Percentiles rank a stretch among this genome's conserved stretches.
These are phyloP conservation scores for Macrotyloma uniflorum DNA, from an alignment of 306 rosid genomes.

Conservation along the genomic window DNA sequence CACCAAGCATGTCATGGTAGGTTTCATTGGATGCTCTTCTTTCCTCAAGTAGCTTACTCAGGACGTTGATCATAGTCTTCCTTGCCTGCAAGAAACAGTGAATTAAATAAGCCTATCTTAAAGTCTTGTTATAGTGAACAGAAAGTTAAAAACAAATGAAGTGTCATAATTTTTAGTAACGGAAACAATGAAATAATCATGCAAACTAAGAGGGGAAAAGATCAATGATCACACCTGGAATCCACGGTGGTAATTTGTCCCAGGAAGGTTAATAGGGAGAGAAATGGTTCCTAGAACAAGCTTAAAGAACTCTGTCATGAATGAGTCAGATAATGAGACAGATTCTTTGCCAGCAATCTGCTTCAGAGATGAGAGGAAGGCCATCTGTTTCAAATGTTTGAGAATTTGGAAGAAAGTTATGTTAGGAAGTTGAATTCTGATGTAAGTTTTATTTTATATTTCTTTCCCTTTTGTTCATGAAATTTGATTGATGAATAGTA, in stretches of 20 bases:
- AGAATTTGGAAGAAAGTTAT: not conserved
- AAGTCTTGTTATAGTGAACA: not conserved
- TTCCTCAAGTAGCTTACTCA: conserved; percentile 61
- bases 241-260: conserved; percentile 80
- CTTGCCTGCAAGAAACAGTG: conserved; percentile 69
- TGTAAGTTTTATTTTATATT: not conserved
- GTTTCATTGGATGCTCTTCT: conserved; percentile 67
- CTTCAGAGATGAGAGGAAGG: conserved; percentile 75
- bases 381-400: conserved; percentile 65
- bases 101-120: not conserved
- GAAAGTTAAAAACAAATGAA: not conserved
- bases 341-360: conserved; percentile 81
- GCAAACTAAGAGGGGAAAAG: not conserved
- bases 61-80: conserved; percentile 66
- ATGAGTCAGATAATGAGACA: conserved; percentile 46
- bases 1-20: conserved; percentile 72
- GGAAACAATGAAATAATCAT: not conserved
- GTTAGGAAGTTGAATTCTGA: not conserved
- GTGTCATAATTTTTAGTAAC: not conserved
- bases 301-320: conserved; percentile 84
- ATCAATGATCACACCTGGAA: conserved; percentile 59
- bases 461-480: not conserved
- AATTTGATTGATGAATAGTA: not conserved
- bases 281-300: conserved; percentile 90
- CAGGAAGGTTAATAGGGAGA: conserved; percentile 90